Evolutionary conservation across 2,329 filamentous ascomycete genomes (phyloP).

Genomic region (Xylariales sp.): DNA sequence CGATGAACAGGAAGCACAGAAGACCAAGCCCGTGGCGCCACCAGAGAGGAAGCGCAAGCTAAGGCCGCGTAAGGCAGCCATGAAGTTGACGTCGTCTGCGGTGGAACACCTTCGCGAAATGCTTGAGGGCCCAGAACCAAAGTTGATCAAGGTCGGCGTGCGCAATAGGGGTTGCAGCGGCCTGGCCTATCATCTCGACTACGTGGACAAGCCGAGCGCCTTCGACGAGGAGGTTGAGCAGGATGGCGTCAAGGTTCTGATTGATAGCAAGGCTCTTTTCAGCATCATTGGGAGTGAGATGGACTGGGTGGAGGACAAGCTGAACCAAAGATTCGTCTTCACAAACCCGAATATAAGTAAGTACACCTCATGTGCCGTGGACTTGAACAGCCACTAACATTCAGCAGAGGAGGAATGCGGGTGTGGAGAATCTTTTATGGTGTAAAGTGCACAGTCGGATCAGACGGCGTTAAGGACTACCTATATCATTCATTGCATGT

Average conservation of each 20-base stretch:
- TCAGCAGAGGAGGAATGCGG: slow-evolving; percentile 82
- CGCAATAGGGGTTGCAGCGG: slow-evolving; percentile 93
- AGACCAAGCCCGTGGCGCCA: slow-evolving; percentile 51
- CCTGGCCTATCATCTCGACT: slow-evolving; percentile 88
- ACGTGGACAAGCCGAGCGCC: slow-evolving; percentile 80
- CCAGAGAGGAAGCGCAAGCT: slow-evolving; percentile 62
- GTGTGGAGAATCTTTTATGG: slow-evolving; percentile 93
- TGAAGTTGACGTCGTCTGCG: slow-evolving; percentile 76
- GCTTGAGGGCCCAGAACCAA: slow-evolving; percentile 80
- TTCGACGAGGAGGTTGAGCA: slow-evolving; percentile 95
- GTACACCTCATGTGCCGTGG: slow-evolving; percentile 33
- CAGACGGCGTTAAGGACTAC: no score
- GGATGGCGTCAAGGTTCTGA: slow-evolving; percentile 90
- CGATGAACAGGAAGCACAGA: slow-evolving; percentile 63
- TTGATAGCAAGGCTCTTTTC: slow-evolving; percentile 95
- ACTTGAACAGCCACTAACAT: slow-evolving; percentile 23
- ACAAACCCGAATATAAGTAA: slow-evolving; percentile 97
- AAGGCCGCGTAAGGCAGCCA: slow-evolving; percentile 81
- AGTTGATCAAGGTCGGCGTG: slow-evolving; percentile 90
- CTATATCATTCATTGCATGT: no score
- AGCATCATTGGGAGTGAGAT: slow-evolving; percentile 99
- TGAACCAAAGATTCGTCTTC: slow-evolving; percentile 90
- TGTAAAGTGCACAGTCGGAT: no score
- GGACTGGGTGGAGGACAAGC: slow-evolving; percentile 97
- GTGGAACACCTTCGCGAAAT: slow-evolving; percentile 73